Percentiles rank a stretch among this genome's conserved stretches.
phyloP scores from a whole-genome alignment of 2,329 filamentous ascomycete genomes.

The Cadophora sp. region DNA sequence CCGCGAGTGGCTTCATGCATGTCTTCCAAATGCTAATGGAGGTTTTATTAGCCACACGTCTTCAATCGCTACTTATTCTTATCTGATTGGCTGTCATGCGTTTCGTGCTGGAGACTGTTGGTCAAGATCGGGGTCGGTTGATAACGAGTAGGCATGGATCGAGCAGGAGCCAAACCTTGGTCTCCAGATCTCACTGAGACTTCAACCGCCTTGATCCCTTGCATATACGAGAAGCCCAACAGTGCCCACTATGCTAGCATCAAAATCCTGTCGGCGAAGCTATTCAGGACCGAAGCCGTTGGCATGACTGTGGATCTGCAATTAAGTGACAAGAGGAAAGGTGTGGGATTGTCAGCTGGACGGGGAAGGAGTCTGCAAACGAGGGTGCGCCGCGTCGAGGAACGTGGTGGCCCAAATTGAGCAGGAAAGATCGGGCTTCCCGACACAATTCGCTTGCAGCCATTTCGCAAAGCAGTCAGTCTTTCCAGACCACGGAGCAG shows the following conservation, averaged over 20 bases:
- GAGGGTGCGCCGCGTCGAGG: not conserved
- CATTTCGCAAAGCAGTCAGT: not conserved
- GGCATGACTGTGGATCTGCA: slow-evolving; percentile 1
- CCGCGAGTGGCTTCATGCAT: not conserved
- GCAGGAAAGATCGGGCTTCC: not conserved
- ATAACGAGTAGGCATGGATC: slow-evolving; percentile 1
- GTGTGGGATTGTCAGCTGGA: not conserved
- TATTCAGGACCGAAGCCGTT: not conserved
- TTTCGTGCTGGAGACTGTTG: not conserved
- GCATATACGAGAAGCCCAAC: slow-evolving; percentile 8
- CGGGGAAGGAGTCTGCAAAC: not conserved
- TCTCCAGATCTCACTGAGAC: slow-evolving; percentile 2
- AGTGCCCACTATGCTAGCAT: slow-evolving; percentile 2
- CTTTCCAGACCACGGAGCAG: slow-evolving; percentile 6
- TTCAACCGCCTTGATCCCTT: slow-evolving; percentile 5
- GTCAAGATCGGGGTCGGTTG: slow-evolving; percentile 3
- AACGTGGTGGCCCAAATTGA: not conserved
- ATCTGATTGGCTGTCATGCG: slow-evolving; percentile 1
- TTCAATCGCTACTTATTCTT: not conserved
- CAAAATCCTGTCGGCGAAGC: not conserved
- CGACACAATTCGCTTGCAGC: not conserved
- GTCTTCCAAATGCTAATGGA: not conserved
- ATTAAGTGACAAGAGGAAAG: not conserved
- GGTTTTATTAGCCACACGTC: slow-evolving; percentile 2
- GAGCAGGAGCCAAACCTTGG: not conserved